A percentile compares a stretch with the other conserved stretches of the same genome.
These are phyloP conservation scores for Tetrapisispora iriomotensis DNA, from an alignment of 805 yeast species.

Conservation along the genomic window DNA sequence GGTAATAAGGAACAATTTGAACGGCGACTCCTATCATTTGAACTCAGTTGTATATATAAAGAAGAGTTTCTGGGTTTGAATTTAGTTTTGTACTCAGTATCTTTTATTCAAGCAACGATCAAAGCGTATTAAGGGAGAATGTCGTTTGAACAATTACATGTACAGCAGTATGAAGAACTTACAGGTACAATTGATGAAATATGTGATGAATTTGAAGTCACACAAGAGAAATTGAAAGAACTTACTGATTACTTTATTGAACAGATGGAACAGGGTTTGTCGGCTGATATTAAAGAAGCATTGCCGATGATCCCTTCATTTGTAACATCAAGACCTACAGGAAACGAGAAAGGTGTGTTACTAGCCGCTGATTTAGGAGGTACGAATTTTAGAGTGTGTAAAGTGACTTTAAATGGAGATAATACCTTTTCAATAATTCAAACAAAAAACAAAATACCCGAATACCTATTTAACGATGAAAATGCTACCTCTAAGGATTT, in stretches of 20 bases:
- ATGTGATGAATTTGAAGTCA: slow-evolving; percentile 21
- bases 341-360: slow-evolving; percentile 71
- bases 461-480: slow-evolving; percentile 55
- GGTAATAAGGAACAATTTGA: no score
- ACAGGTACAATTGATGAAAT: slow-evolving; percentile 25
- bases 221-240: slow-evolving; percentile 18
- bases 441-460: slow-evolving; percentile 69
- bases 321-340: slow-evolving; percentile 80
- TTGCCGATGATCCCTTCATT: slow-evolving; percentile 91
- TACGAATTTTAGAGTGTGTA: slow-evolving; percentile 90
- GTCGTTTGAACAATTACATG: slow-evolving; percentile 27
- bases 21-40: no score
- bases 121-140: no score
- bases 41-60: no score
- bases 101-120: no score
- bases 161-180: no score
- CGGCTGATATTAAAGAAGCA: slow-evolving; percentile 30
- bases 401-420: slow-evolving; percentile 65
- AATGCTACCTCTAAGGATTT: slow-evolving; percentile 46
- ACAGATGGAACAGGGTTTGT: slow-evolving; percentile 52
- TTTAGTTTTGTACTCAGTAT: no score
- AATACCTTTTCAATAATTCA: slow-evolving; percentile 70
- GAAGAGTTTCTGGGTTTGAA: no score
- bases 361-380: slow-evolving; percentile 95
- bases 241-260: slow-evolving; percentile 44